A percentile compares a stretch with the other conserved stretches of the same genome.
These are phyloP conservation scores for Setaria italica DNA, from an alignment of 202 grass and related monocot genomes.

Conservation along the genomic window DNA sequence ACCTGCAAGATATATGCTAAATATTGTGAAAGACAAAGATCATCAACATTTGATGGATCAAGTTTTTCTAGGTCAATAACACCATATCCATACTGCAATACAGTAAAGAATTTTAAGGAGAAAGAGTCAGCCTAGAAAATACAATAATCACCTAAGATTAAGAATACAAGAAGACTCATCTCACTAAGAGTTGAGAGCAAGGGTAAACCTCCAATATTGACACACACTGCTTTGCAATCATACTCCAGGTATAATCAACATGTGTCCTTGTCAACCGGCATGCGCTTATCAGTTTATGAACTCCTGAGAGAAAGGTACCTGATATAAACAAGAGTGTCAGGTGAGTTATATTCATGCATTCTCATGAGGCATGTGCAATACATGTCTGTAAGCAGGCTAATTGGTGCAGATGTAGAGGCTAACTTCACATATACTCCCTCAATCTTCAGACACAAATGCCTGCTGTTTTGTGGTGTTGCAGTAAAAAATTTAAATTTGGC, in stretches of 20 bases:
- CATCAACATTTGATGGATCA: constrained; percentile 66
- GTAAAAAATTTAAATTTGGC: not conserved
- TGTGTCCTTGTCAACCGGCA: constrained; percentile 68
- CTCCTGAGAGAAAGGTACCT: constrained; percentile 71
- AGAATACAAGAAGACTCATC: constrained; percentile 30
- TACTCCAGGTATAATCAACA: constrained; percentile 57
- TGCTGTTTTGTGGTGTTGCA: not conserved
- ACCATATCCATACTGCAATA: constrained; percentile 75
- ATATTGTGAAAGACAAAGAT: constrained; percentile 85
- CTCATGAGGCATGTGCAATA: constrained; percentile 2
- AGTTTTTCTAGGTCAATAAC: constrained; percentile 88
- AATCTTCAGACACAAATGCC: not conserved
- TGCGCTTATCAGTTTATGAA: constrained; percentile 73
- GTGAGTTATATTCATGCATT: constrained; percentile 27
- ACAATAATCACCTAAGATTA: constrained; percentile 26
- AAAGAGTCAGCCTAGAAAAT: constrained; percentile 10
- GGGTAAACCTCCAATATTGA: constrained; percentile 68
- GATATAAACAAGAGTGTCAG: constrained; percentile 36
- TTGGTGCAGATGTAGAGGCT: not conserved
- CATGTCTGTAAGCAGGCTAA: not conserved
- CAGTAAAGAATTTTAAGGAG: constrained; percentile 21
- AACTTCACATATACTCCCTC: not conserved
- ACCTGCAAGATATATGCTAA: constrained; percentile 82
- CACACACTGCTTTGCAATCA: constrained; percentile 63
- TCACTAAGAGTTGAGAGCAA: constrained; percentile 29